A percentile compares a stretch with the other conserved stretches of the same genome.
phyloP scores from a whole-genome alignment of 768 basidiomycete species.

The Pisolithus microcarpus region DNA sequence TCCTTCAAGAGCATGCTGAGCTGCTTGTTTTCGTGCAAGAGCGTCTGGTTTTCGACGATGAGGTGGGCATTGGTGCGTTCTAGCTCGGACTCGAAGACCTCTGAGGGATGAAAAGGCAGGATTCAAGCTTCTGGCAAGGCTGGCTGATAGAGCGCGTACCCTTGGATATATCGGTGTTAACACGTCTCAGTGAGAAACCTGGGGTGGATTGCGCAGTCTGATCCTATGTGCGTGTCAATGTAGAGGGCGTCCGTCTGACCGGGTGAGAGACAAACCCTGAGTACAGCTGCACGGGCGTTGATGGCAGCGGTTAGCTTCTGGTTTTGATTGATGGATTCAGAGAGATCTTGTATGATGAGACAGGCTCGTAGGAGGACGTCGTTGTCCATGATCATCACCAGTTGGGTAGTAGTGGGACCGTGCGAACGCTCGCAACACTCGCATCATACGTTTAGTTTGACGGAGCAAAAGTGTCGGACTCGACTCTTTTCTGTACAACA shows the following conservation, averaged over 20 bases:
- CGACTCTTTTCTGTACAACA: slow-evolving; percentile 21
- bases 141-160: slow-evolving; percentile 36
- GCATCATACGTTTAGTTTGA: no score
- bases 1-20: slow-evolving; percentile 83
- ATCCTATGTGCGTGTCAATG: slow-evolving; percentile 36
- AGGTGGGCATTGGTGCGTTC: slow-evolving; percentile 86
- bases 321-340: slow-evolving; percentile 78
- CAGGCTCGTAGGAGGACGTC: slow-evolving; percentile 65
- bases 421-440: not conserved
- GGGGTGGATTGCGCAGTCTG: slow-evolving; percentile 66
- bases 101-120: slow-evolving; percentile 36
- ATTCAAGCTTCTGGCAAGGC: slow-evolving; percentile 4
- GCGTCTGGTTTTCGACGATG: slow-evolving; percentile 87
- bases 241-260: slow-evolving; percentile 6
- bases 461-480: slow-evolving; percentile 21
- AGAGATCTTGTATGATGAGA: slow-evolving; percentile 75
- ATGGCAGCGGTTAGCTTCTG: slow-evolving; percentile 64
- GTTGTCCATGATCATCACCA: slow-evolving; percentile 46
- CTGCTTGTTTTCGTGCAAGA: slow-evolving; percentile 94
- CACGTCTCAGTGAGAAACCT: slow-evolving; percentile 74
- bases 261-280: slow-evolving; percentile 53
- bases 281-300: slow-evolving; percentile 56
- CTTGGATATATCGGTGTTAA: slow-evolving; percentile 83
- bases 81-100: slow-evolving; percentile 86
- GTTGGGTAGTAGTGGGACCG: not conserved